Conservation (phyloP, 768 basidiomycete genomes). For the Steccherinum ochraceum region DNA sequence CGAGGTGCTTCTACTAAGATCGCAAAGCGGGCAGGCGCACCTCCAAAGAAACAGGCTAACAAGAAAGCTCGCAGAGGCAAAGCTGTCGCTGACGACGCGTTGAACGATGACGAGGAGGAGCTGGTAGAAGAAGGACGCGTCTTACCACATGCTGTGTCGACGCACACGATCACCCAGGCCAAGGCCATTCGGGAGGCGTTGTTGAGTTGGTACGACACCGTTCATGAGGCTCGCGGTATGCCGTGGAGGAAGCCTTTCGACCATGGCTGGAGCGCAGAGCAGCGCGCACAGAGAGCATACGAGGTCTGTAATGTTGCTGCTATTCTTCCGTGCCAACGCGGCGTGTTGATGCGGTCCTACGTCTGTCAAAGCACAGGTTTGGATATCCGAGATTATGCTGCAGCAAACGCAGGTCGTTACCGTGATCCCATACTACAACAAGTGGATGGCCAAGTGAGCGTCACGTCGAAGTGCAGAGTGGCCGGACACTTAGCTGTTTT, state of each 20-base stretch:
- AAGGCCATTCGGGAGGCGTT: slow-evolving; percentile 42
- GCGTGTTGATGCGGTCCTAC: neutral
- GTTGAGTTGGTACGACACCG: slow-evolving; percentile 65
- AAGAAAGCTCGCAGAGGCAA: neutral
- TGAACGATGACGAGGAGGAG: neutral
- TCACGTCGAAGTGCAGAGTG: slow-evolving; percentile 1
- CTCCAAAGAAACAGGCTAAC: neutral
- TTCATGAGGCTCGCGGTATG: slow-evolving; percentile 71
- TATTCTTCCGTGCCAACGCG: neutral
- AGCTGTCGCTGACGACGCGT: neutral
- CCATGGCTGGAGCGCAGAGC: slow-evolving; percentile 42
- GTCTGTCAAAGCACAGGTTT: slow-evolving; percentile 44
- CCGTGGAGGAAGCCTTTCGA: slow-evolving; percentile 84
- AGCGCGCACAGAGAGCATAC: slow-evolving; percentile 82
- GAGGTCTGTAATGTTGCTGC: slow-evolving; percentile 50
- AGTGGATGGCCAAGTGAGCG: slow-evolving; percentile 77
- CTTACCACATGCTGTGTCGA: slow-evolving; percentile 35
- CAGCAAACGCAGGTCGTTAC: slow-evolving; percentile 94
- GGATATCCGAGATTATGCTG: slow-evolving; percentile 92
- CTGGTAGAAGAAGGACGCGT: neutral
- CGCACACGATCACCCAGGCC: slow-evolving; percentile 41
- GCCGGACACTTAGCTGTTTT: neutral
- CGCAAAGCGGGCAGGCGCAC: neutral
- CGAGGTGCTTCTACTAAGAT: neutral
- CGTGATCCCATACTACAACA: slow-evolving; percentile 89